Conservation (phyloP, 805 yeast genomes). For the Scheffersomyces spartinae region DNA sequence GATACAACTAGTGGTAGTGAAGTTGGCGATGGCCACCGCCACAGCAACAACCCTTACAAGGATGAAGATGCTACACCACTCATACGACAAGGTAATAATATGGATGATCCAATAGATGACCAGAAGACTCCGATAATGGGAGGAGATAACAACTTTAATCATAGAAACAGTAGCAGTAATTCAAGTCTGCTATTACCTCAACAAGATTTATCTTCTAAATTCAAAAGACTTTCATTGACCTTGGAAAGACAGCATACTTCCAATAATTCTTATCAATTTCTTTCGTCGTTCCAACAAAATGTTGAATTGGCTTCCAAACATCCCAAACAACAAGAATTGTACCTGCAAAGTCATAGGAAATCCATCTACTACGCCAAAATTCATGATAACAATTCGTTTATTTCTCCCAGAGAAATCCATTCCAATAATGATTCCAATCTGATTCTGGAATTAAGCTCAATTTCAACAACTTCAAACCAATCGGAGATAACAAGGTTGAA, state of each 20-base stretch:
- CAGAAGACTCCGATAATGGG: too few species aligned
- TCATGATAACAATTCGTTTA: slow-evolving; percentile 20
- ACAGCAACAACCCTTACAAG: too few species aligned
- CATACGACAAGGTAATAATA: too few species aligned
- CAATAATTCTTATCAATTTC: slow-evolving; percentile 28
- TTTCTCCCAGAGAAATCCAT: slow-evolving; percentile 7
- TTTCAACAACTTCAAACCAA: background rate
- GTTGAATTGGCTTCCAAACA: slow-evolving; percentile 15
- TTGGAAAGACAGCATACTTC: slow-evolving; percentile 23
- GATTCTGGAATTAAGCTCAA: slow-evolving; percentile 8
- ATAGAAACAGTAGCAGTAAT: too few species aligned
- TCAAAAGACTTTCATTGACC: slow-evolving; percentile 25
- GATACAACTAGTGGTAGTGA: too few species aligned
- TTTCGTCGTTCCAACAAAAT: slow-evolving; percentile 27
- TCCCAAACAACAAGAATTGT: slow-evolving; percentile 3
- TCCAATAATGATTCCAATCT: slow-evolving; percentile 6
- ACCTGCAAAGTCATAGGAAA: slow-evolving; percentile 1
- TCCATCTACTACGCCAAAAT: slow-evolving; percentile 11
- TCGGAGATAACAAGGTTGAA: background rate
- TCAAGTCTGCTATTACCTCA: slow-evolving; percentile 18
- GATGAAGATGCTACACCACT: too few species aligned
- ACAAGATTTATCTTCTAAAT: slow-evolving; percentile 21
- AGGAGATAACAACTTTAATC: too few species aligned
- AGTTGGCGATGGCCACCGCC: too few species aligned
- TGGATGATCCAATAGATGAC: too few species aligned